Conservation (phyloP, 1,284 basidiomycete genomes). For the Xanthoconium separans region DNA sequence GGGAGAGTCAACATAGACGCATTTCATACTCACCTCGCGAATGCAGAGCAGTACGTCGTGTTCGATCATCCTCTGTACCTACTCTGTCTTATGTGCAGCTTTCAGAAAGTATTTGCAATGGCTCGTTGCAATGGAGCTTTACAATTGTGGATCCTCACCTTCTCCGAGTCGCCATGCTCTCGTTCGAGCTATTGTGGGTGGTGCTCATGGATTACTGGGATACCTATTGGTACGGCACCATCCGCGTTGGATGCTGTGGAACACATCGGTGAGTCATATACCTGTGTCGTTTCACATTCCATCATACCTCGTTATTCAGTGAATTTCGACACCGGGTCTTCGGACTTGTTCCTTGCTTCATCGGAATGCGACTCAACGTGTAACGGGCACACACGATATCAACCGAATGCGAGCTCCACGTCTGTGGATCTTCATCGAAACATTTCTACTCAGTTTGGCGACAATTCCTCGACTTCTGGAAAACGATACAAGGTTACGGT, state of each 20-base stretch:
- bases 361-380: conserved; percentile 31
- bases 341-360: conserved; percentile 37
- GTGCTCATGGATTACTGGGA: conserved; percentile 17
- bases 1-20: conserved; percentile 22
- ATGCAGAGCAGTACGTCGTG: conserved; percentile 18
- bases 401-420: conserved; percentile 33
- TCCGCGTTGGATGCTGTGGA: conserved; percentile 22
- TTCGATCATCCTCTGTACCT: background rate
- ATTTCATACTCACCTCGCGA: background rate
- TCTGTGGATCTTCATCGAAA: conserved; percentile 24
- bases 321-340: conserved; percentile 47
- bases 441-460: conserved; percentile 35
- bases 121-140: background rate
- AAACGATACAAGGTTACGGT: conserved; percentile 38
- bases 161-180: background rate
- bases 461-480: conserved; percentile 36
- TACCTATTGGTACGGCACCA: conserved; percentile 25
- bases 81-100: conserved; percentile 5
- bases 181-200: background rate
- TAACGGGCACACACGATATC: conserved; percentile 35
- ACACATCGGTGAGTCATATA: conserved; percentile 16
- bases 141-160: background rate
- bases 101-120: conserved; percentile 25
- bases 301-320: conserved; percentile 20
- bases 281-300: background rate